Percentiles rank a stretch among this genome's conserved stretches.
phyloP scores from a whole-genome alignment of 2,329 filamentous ascomycete genomes.

The Fusarium coicis region DNA sequence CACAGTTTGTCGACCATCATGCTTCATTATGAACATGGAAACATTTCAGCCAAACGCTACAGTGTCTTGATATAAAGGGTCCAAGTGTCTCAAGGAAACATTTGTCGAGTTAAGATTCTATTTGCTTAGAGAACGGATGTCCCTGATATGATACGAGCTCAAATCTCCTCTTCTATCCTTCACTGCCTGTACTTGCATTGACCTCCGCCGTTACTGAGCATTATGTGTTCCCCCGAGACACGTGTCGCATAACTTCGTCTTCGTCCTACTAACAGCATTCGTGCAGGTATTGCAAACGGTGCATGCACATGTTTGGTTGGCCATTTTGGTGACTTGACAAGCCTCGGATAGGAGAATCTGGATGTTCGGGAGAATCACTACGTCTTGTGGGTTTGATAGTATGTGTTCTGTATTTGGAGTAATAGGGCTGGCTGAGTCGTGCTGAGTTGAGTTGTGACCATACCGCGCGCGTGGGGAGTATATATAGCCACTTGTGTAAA shows the following conservation, averaged over 20 bases:
- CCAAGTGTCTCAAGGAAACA: accelerated
- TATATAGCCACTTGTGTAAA: neutral
- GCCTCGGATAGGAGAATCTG: neutral
- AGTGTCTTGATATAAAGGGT: accelerated
- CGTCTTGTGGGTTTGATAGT: neutral
- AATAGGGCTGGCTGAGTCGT: accelerated
- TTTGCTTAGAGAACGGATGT: accelerated
- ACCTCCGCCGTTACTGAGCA: accelerated
- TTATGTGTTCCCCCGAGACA: neutral
- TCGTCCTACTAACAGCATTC: neutral
- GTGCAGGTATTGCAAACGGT: neutral
- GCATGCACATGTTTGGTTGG: neutral
- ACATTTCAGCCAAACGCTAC: accelerated
- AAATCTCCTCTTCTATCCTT: accelerated
- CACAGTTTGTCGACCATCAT: accelerated
- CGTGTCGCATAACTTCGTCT: neutral
- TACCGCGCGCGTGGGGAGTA: neutral
- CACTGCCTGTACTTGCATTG: accelerated
- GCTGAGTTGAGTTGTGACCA: neutral
- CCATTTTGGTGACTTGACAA: accelerated
- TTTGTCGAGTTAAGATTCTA: too few relatives aligned
- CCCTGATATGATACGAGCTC: accelerated
- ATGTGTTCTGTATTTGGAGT: accelerated
- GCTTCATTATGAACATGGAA: accelerated
- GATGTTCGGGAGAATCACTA: neutral